These are phyloP conservation scores for Ascochyta pisi DNA, from an alignment of 2,329 filamentous ascomycete genomes.

Conservation along the genomic window DNA sequence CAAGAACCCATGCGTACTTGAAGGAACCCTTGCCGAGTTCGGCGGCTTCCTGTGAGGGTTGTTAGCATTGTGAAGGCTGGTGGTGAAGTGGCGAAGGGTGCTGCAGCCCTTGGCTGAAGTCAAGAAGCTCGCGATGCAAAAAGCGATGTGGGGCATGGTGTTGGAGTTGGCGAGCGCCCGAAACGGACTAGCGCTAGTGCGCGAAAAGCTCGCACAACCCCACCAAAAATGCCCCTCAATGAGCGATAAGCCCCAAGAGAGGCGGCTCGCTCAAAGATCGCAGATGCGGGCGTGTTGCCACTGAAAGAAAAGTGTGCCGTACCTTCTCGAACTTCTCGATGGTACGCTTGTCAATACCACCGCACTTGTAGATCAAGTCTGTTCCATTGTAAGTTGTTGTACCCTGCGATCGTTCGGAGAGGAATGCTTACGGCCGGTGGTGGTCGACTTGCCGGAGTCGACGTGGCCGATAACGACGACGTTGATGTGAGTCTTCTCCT, in stretches of 20 bases:
- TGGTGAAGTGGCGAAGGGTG: not conserved
- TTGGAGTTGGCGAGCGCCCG: constrained; percentile 39
- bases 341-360: constrained; percentile 99
- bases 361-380: constrained; percentile 99
- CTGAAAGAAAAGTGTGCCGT: constrained; percentile 49
- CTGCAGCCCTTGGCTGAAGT: not conserved
- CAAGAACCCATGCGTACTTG: constrained; percentile 99
- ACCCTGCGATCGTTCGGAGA: constrained; percentile 38
- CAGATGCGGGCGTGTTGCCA: constrained; percentile 17
- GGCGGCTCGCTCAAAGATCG: constrained; percentile 35
- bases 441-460: constrained; percentile 99
- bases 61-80: constrained; percentile 46
- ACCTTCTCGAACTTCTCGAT: constrained; percentile 99
- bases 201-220: constrained; percentile 50
- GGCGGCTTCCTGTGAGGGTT: constrained; percentile 80
- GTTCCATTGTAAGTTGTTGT: constrained; percentile 55
- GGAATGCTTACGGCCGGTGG: constrained; percentile 73
- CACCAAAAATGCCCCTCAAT: constrained; percentile 51
- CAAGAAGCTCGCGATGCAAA: constrained; percentile 15
- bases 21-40: constrained; percentile 99
- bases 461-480: constrained; percentile 99
- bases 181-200: constrained; percentile 45
- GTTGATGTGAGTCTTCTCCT: constrained; percentile 92
- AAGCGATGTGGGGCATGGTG: constrained; percentile 42
- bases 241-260: constrained; percentile 33